Base-by-base conservation (phyloP, 306 rosid genomes). In the Pyrus betulifolia region DNA sequence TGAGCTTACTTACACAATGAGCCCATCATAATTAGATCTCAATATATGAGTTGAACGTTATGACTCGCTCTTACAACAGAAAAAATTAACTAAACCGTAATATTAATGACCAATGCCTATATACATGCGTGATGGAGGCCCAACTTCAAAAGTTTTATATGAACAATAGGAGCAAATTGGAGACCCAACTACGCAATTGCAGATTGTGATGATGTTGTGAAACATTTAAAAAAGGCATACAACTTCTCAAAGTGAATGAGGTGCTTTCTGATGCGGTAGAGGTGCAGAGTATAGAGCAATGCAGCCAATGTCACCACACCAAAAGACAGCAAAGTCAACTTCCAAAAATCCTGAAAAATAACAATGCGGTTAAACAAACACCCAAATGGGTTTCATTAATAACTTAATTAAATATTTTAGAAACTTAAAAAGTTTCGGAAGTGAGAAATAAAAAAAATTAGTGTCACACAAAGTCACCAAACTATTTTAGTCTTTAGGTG, bases 321-420 rank as follows among this genome's bases (percentile, higher is more conserved):
- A 84, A 85, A 90, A n/a, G 97, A 92, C 74, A 95, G 22, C 31
- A 83, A 70, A 42, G 30, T 81, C 85, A 95, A 68, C 85, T 83
- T 82, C 97, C 97, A 88, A 57, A 95, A 95, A 49, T 92, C 97
- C 97, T 95, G 88, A 61, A 78, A 40, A 4, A 69, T 55, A 21
- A 7, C 7, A 49, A 17, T 52, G 33, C 68, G 38, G 62, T 3
- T 31, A 23, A 79, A 19, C 22, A 57, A 38, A 59, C 70, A 60
- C 18, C 54, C 7, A 46, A 14, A 14, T 57, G 62, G 28, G 62
- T 40, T 40, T 40, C 5, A 8, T 57, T 57, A 57, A n/a, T 57
- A 23, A 60, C 2, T 25, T 25, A 2, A 1, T n/a, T 1, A 10
- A 21, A n/a, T 8, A 58, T 21, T 58, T 58, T 58, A 5, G 58